These are phyloP conservation scores for Psilocybe cubensis DNA, from an alignment of 768 basidiomycete species.

Conservation along the genomic window DNA sequence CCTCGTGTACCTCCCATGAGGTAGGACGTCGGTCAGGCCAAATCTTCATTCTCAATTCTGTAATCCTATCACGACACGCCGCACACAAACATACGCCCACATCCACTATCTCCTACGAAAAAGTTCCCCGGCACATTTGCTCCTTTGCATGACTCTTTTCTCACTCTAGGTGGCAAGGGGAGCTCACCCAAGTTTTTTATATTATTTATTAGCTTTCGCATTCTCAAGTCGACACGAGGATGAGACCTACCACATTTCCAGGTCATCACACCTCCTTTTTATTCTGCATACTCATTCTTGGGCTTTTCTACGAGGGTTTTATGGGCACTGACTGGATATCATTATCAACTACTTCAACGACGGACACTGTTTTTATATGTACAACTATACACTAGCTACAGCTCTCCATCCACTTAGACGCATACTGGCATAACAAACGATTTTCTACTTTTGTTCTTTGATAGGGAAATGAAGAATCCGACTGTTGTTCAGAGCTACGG, in stretches of 20 bases:
- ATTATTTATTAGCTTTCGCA: neutral
- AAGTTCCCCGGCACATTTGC: neutral
- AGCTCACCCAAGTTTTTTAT: constrained; percentile 18
- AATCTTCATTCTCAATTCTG: neutral
- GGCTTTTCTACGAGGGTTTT: neutral
- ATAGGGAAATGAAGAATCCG: neutral
- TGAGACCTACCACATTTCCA: neutral
- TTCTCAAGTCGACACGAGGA: neutral
- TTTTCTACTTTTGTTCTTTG: neutral
- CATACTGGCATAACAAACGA: neutral
- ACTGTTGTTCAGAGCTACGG: neutral
- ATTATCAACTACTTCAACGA: neutral
- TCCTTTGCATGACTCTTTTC: constrained; percentile 1
- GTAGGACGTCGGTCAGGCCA: neutral
- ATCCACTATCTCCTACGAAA: neutral
- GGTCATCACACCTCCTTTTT: neutral
- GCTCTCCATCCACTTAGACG: neutral
- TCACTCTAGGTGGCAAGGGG: constrained; percentile 19
- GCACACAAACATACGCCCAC: neutral
- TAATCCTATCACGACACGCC: neutral
- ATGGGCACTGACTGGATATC: neutral
- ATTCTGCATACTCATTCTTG: neutral
- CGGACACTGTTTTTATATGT: neutral
- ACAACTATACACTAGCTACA: neutral
- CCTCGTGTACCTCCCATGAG: constrained; percentile 9